Evolutionary conservation across 768 basidiomycete genomes (phyloP), one percentile per base, ranked within the genome.

Genomic region (Cyclocybe aegerita): DNA sequence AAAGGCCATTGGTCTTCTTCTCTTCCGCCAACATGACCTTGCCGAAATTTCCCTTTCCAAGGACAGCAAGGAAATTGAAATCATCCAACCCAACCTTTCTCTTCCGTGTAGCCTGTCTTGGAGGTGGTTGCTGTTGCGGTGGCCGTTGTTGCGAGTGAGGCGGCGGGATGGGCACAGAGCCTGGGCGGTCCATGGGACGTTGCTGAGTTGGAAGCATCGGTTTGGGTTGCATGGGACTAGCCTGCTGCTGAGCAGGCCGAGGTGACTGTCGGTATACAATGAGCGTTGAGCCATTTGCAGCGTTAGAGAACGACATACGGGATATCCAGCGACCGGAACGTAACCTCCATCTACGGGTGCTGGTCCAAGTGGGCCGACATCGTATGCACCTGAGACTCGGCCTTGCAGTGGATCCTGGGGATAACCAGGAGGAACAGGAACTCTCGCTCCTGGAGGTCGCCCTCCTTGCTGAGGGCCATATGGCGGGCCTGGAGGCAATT

Each of bases 21-120:
- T 99, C 97, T 70, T 99, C 97, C 8, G 97, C 97, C 52, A 99
- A 74, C 97, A 99, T 99, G 70, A 99, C 97, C 69, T 99, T 99
- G 49, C 97, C 97, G 64, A 99, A 99, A 71, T 98, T 99, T 60
- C 97, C 97, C 72, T 98, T 98, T 43, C 97, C 97, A 34, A 99
- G 82, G 11, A 99, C 97, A 17, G 97, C 94, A 48, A 99, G 73
- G 79, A 99, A 98, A 63, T 98, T 98, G 79, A 99, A 99, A 66
- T 98, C 97, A 65, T 98, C 95, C 35, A 99, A 77, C 1, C 95
- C 94, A 54, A 99, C 90, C 67, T 95, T 96, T 46, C 93, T 82
- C 68, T 86, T 86, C 40, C 76, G 76, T 17, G 76, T 66, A 10
- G 69, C 69, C 32, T 74, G 70, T 47, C 78, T 76, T n/a, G 63